These are phyloP conservation scores for Nicotiana paniculata DNA, from an alignment of 257 asterid genomes.

Conservation along the genomic window DNA sequence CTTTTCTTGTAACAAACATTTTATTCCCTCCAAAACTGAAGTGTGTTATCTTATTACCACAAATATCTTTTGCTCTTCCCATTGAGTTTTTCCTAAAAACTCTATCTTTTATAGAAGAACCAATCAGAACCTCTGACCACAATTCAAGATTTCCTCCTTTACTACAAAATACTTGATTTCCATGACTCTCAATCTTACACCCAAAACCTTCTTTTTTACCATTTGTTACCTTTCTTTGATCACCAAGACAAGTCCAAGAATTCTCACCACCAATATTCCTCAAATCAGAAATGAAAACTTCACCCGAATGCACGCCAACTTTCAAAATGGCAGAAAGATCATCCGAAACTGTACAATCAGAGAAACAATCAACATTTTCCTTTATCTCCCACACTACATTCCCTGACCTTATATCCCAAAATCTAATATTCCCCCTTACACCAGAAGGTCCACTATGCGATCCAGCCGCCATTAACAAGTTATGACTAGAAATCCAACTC, in stretches of 20 bases:
- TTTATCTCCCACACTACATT: constrained; percentile 60
- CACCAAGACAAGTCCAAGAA: constrained; percentile 78
- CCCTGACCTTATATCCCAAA: constrained; percentile 82
- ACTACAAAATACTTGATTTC: constrained; percentile 75
- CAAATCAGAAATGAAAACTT: constrained; percentile 64
- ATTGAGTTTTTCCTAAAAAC: constrained; percentile 66
- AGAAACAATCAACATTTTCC: constrained; percentile 76
- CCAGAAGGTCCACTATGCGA: constrained; percentile 92
- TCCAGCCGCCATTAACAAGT: constrained; percentile 90
- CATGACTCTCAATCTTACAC: constrained; percentile 61
- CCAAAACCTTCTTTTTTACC: constrained; percentile 89
- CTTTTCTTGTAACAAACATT: constrained; percentile 75
- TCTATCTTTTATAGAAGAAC: constrained; percentile 29
- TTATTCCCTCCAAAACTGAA: constrained; percentile 76
- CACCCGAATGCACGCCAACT: constrained; percentile 80
- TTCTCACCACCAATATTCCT: constrained; percentile 43
- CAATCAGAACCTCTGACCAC: constrained; percentile 71
- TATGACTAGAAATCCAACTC: constrained; percentile 62
- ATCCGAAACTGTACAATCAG: constrained; percentile 67
- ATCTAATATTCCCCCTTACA: constrained; percentile 63
- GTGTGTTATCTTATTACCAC: constrained; percentile 46
- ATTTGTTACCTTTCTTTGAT: constrained; percentile 38
- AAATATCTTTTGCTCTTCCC: constrained; percentile 69
- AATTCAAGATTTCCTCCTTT: constrained; percentile 69
- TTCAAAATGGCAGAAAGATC: constrained; percentile 49